Conservation (phyloP, 1,139 yeast species). For the Diutina siamensis region DNA sequence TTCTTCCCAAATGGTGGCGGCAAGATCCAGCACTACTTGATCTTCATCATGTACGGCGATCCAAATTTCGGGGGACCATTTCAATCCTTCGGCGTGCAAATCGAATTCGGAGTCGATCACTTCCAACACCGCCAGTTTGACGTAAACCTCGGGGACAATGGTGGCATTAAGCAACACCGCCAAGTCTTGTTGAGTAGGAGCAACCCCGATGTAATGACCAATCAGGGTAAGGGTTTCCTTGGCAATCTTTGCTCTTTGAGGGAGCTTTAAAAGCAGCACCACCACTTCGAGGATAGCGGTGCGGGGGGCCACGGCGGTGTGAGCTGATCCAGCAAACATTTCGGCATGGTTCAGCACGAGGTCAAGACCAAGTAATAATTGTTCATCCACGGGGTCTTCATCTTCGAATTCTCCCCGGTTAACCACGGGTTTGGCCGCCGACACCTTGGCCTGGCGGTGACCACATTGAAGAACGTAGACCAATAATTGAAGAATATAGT, state of each 20-base stretch:
- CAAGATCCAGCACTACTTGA: conserved; percentile 48
- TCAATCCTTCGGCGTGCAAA: conserved; percentile 35
- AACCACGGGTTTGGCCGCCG: conserved; percentile 35
- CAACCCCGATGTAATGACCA: conserved; percentile 2
- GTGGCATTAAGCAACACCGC: conserved; percentile 45
- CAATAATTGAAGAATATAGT: conserved; percentile 66
- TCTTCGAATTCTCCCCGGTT: conserved; percentile 55
- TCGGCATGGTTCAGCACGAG: conserved; percentile 70
- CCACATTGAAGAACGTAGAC: conserved; percentile 54
- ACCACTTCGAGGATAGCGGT: conserved; percentile 48
- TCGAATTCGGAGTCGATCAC: conserved; percentile 83
- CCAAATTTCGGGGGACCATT: conserved; percentile 55
- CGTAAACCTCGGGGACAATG: conserved; percentile 54
- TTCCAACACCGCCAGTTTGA: conserved; percentile 70
- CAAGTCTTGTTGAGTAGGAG: conserved; percentile 34
- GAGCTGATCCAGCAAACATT: conserved; percentile 41
- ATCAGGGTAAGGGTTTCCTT: conserved; percentile 47
- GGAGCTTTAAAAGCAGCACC: conserved; percentile 55
- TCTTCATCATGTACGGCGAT: conserved; percentile 71
- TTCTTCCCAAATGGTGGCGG: conserved; percentile 79
- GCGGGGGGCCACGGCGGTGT: conserved; percentile 47
- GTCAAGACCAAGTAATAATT: conserved; percentile 65
- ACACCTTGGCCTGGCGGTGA: conserved; percentile 29
- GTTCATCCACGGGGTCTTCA: conserved; percentile 85
- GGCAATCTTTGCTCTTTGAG: conserved; percentile 69